phyloP scores from a whole-genome alignment of 2,329 filamentous ascomycete species.

The Parastagonospora nodorum region DNA sequence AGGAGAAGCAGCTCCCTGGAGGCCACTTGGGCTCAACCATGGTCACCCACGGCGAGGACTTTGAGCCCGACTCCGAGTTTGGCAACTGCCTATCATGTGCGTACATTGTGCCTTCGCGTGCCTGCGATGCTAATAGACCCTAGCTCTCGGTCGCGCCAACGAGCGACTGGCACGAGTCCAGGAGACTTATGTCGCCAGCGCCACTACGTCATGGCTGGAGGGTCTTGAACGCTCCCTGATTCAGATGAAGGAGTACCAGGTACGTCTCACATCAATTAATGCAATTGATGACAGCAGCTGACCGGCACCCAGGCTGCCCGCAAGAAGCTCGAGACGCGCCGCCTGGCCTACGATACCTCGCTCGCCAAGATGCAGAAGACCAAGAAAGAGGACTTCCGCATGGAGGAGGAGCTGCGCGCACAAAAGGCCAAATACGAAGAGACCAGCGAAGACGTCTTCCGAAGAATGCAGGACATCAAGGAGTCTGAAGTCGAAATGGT shows the following conservation, averaged over 20 bases:
- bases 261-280: slow-evolving; percentile 49
- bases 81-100: slow-evolving; percentile 80
- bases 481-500: slow-evolving; percentile 86
- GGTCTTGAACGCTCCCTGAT: slow-evolving; percentile 86
- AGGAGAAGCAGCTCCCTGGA: slow-evolving; percentile 82
- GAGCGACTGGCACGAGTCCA: slow-evolving; percentile 86
- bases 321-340: slow-evolving; percentile 90
- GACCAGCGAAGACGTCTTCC: slow-evolving; percentile 85
- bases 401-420: slow-evolving; percentile 88
- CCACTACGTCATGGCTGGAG: slow-evolving; percentile 85
- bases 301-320: slow-evolving; percentile 65
- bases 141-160: slow-evolving; percentile 81
- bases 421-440: slow-evolving; percentile 98
- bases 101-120: slow-evolving; percentile 28
- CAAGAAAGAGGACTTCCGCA: slow-evolving; percentile 89
- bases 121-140: slow-evolving; percentile 18
- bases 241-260: slow-evolving; percentile 98
- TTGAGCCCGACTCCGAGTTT: slow-evolving; percentile 87
- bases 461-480: slow-evolving; percentile 96
- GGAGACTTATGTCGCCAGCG: slow-evolving; percentile 77
- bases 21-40: slow-evolving; percentile 82
- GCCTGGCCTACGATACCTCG: slow-evolving; percentile 88
- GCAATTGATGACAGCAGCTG: slow-evolving; percentile 13
- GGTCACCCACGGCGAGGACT: slow-evolving; percentile 89
- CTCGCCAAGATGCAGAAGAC: slow-evolving; percentile 89